Evolutionary conservation across 805 yeast genomes (phyloP).

Genomic region (Pichia scutulata): DNA sequence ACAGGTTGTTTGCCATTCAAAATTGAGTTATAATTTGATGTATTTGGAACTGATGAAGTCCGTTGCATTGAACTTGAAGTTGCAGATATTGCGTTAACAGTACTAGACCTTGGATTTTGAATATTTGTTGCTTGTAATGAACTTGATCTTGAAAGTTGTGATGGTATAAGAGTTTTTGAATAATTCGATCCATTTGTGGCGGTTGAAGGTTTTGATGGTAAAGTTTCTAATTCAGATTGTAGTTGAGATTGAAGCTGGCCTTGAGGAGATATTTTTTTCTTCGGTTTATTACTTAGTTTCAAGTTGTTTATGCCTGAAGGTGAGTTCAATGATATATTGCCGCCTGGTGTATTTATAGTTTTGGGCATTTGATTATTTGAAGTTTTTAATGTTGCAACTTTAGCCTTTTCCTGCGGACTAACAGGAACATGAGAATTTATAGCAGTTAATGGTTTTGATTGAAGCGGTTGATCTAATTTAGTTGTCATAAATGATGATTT

Average conservation of each 20-base stretch:
- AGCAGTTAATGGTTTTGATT: neutral
- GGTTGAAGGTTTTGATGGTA: neutral
- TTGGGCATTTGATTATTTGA: neutral
- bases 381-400: neutral
- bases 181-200: neutral
- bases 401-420: neutral
- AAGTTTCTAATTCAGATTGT: neutral
- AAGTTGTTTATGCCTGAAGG: neutral
- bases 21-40: neutral
- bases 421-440: neutral
- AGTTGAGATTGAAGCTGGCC: neutral
- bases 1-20: neutral
- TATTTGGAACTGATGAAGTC: neutral
- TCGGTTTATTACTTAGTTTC: neutral
- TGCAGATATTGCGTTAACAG: neutral
- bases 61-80: neutral
- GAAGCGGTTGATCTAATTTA: neutral
- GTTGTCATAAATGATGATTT: neutral
- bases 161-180: neutral
- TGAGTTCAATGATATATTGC: conserved; percentile 4
- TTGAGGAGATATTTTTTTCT: neutral
- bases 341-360: conserved; percentile 5
- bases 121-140: neutral
- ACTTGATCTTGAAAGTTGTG: neutral
- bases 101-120: neutral